Evolutionary conservation across 2,329 filamentous ascomycete species (phyloP).

Genomic region (Chrysoporthe austroafricana): DNA sequence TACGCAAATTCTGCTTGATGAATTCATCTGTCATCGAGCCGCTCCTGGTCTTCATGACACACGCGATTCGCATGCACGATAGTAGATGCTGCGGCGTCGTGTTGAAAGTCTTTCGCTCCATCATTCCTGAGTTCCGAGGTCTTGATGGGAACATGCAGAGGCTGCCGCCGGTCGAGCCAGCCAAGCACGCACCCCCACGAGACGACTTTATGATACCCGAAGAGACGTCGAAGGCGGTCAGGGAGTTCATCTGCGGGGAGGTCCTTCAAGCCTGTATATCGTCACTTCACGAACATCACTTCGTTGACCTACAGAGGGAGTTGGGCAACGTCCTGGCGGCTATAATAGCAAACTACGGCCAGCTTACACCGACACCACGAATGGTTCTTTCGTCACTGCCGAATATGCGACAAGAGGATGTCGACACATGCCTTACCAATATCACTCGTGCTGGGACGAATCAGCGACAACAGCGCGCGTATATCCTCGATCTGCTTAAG

Average conservation of each 20-base stretch:
- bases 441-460: conserved; percentile 62
- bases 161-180: conserved; percentile 33
- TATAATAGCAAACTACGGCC: conserved; percentile 78
- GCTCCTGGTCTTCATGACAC: conserved; percentile 87
- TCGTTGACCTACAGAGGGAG: conserved; percentile 94
- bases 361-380: conserved; percentile 70
- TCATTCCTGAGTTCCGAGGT: conserved; percentile 74
- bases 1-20: conserved; percentile 82
- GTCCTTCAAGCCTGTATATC: conserved; percentile 89
- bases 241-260: conserved; percentile 87
- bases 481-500: conserved; percentile 83
- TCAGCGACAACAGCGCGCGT: conserved; percentile 76
- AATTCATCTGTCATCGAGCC: conserved; percentile 81
- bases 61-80: conserved; percentile 87
- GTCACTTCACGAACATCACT: conserved; percentile 92
- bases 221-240: conserved; percentile 67
- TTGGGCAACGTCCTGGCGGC: conserved; percentile 84
- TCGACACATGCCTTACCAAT: conserved; percentile 66
- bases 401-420: conserved; percentile 69
- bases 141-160: conserved; percentile 13
- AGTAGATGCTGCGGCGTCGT: conserved; percentile 85
- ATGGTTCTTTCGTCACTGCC: conserved; percentile 80
- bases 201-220: conserved; percentile 53
- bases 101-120: conserved; percentile 81
- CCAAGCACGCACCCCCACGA: conserved; percentile 24